A percentile compares a stretch with the other conserved stretches of the same genome.
Conservation (phyloP, 2,329 filamentous ascomycete species). For the Coniosporium tulheliwenetii region DNA sequence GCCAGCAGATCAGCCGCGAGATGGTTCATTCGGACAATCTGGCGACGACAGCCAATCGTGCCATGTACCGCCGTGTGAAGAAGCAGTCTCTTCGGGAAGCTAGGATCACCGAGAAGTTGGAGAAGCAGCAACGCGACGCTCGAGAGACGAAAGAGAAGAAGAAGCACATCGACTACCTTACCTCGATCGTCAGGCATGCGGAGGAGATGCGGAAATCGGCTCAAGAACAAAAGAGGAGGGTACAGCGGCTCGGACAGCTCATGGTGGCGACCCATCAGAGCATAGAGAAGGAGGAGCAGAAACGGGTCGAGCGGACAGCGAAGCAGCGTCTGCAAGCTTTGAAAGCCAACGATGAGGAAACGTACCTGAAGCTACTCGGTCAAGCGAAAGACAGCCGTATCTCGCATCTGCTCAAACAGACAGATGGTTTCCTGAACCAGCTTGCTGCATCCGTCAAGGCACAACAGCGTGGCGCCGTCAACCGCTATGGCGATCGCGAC, state of each 20-base stretch:
- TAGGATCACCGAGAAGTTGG: conserved; percentile 93
- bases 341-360: conserved; percentile 98
- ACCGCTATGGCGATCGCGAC: conserved; percentile 57
- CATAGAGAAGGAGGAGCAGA: conserved; percentile 98
- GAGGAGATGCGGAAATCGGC: conserved; percentile 59
- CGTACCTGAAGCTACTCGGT: conserved; percentile 91
- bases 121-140: conserved; percentile 96
- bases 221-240: conserved; percentile 52
- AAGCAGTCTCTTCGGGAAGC: conserved; percentile 93
- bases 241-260: conserved; percentile 72
- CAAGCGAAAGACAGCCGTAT: conserved; percentile 99
- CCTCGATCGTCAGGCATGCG: conserved; percentile 70
- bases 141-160: conserved; percentile 95
- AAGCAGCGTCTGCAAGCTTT: conserved; percentile 98
- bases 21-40: conserved; percentile 95
- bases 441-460: conserved; percentile 87
- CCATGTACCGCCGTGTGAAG: conserved; percentile 84
- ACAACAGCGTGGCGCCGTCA: conserved; percentile 71
- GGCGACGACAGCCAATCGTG: conserved; percentile 90
- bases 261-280: conserved; percentile 86
- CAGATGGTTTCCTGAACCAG: conserved; percentile 92
- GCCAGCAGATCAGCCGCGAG: conserved; percentile 74
- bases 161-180: conserved; percentile 85
- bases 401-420: conserved; percentile 89
- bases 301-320: conserved; percentile 89